Conservation (phyloP, 2,329 filamentous ascomycete genomes). For the Penicillium hesseltinei region DNA sequence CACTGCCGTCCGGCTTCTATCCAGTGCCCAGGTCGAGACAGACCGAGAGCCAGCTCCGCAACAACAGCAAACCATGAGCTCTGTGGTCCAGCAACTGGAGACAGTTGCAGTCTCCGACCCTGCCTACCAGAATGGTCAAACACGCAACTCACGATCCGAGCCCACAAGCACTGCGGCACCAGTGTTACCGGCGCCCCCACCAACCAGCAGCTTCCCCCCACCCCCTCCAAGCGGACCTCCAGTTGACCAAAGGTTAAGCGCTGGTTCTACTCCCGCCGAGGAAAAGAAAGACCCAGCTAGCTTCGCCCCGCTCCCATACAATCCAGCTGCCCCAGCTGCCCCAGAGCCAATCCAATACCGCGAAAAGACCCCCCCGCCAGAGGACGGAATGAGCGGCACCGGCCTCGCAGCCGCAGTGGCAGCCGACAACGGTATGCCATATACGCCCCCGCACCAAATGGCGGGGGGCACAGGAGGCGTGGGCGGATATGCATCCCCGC, state of each 20-base stretch:
- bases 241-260: slow-evolving; percentile 14
- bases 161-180: slow-evolving; percentile 17
- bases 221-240: slow-evolving; percentile 27
- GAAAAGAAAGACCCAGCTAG: slow-evolving; percentile 32
- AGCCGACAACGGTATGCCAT: slow-evolving; percentile 38
- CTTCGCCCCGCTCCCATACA: slow-evolving; percentile 60
- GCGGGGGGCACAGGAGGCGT: slow-evolving; percentile 14
- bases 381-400: slow-evolving; percentile 52
- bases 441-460: slow-evolving; percentile 30
- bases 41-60: slow-evolving; percentile 44
- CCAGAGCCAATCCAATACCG: slow-evolving; percentile 63
- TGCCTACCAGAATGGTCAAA: slow-evolving; percentile 47
- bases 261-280: slow-evolving; percentile 16
- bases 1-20: slow-evolving; percentile 38
- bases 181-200: slow-evolving; percentile 19
- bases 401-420: slow-evolving; percentile 44
- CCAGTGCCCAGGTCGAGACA: slow-evolving; percentile 47
- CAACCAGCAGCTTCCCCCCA: slow-evolving; percentile 26
- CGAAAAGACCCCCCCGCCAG: slow-evolving; percentile 65
- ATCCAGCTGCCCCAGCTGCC: slow-evolving; percentile 63
- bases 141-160: slow-evolving; percentile 38
- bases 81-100: slow-evolving; percentile 63
- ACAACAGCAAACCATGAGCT: slow-evolving; percentile 49
- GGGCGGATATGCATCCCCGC: slow-evolving; percentile 24
- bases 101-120: slow-evolving; percentile 58